A percentile compares a stretch with the other conserved stretches of the same genome.
Evolutionary conservation across 495 filamentous ascomycete genomes (phyloP).

Genomic region (Alectoria sarmentosa): DNA sequence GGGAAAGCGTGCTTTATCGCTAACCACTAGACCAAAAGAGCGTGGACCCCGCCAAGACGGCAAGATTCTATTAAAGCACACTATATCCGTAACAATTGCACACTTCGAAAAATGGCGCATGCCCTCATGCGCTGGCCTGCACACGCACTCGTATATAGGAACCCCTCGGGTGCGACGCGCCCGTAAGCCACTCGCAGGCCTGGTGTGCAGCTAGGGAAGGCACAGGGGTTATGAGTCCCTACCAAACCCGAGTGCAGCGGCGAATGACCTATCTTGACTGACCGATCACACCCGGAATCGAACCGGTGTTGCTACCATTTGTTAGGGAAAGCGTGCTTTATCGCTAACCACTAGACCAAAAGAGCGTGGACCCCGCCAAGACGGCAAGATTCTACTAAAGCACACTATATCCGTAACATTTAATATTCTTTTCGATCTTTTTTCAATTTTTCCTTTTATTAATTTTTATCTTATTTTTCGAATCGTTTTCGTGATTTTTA

Average conservation of each 20-base stretch:
- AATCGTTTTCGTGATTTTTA: no score
- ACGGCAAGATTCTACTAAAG: no score
- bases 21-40: neutral
- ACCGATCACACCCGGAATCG: slow-evolving; percentile 3
- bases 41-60: neutral
- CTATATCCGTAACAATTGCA: no score
- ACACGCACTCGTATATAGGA: neutral
- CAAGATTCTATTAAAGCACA: no score
- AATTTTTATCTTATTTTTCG: no score
- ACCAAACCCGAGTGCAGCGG: slow-evolving; percentile 6
- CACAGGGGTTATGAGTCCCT: neutral
- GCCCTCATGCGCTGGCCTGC: neutral
- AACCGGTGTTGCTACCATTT: slow-evolving; percentile 10
- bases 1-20: no score
- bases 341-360: neutral
- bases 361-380: neutral
- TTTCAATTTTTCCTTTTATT: no score
- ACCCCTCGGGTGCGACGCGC: neutral
- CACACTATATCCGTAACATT: no score
- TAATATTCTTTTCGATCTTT: no score
- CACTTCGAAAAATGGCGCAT: neutral
- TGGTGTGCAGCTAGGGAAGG: slow-evolving; percentile 8
- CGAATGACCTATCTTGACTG: neutral
- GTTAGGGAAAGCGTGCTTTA: neutral
- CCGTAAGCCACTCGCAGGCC: neutral